Percentiles rank a stretch among this genome's conserved stretches.
These are phyloP conservation scores for Casuarina cunninghamiana DNA, from an alignment of 306 rosid species.

Conservation along the genomic window DNA sequence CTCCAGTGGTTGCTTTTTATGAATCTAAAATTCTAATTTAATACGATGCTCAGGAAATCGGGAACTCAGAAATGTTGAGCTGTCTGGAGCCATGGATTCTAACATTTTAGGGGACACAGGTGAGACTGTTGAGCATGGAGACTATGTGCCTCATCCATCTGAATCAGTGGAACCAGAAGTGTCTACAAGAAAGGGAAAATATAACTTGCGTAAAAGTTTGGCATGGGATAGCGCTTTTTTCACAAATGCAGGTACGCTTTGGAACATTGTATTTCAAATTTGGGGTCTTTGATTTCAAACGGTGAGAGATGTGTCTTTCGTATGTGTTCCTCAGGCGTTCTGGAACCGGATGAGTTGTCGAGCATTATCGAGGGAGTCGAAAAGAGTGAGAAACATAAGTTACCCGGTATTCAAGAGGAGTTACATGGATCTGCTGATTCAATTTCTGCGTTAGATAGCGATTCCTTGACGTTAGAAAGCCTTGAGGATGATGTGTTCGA, in stretches of 20 bases:
- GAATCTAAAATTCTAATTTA: background rate
- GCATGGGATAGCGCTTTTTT: slow-evolving; percentile 98
- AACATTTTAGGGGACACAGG: slow-evolving; percentile 49
- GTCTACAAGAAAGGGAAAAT: slow-evolving; percentile 55
- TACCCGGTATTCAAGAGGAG: slow-evolving; percentile 73
- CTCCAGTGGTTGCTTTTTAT: background rate
- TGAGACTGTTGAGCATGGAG: slow-evolving; percentile 43
- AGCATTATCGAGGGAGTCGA: slow-evolving; percentile 75
- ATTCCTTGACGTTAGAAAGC: slow-evolving; percentile 63
- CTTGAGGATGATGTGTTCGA: slow-evolving; percentile 68
- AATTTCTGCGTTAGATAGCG: slow-evolving; percentile 70
- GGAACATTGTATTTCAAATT: background rate
- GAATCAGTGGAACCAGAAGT: slow-evolving; percentile 45
- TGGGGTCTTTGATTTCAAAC: background rate
- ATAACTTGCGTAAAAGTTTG: slow-evolving; percentile 87
- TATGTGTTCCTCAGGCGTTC: slow-evolving; percentile 56
- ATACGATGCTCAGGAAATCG: slow-evolving; percentile 42
- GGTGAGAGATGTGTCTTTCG: slow-evolving; percentile 14
- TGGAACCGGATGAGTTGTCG: slow-evolving; percentile 84
- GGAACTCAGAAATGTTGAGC: slow-evolving; percentile 29
- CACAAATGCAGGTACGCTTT: slow-evolving; percentile 76
- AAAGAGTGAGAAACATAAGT: slow-evolving; percentile 47
- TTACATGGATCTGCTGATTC: slow-evolving; percentile 70
- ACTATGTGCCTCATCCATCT: slow-evolving; percentile 43
- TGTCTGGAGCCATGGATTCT: slow-evolving; percentile 42